phyloP scores from a whole-genome alignment of 2,329 filamentous ascomycete genomes.

The Talaromyces sp. region DNA sequence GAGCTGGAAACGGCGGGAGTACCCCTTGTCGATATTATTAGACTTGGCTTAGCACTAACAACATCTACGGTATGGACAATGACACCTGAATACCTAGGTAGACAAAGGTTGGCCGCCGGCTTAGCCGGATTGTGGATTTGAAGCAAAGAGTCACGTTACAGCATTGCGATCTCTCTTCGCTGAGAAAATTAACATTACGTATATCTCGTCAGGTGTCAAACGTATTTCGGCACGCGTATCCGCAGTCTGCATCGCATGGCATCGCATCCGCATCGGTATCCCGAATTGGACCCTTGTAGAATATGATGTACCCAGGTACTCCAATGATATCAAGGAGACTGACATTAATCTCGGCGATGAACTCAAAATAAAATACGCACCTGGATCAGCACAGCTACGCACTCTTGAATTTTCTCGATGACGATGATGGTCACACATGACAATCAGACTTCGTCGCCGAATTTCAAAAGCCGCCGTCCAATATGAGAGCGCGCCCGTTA shows the following conservation, averaged over 20 bases:
- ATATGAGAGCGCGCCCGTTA: not conserved
- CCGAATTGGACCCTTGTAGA: conserved; percentile 1
- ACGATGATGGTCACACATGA: not conserved
- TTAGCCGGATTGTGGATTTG: not conserved
- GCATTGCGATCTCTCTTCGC: too few species aligned
- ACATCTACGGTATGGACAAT: not conserved
- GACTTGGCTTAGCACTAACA: not conserved
- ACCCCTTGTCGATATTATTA: not conserved
- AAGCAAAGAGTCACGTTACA: not conserved
- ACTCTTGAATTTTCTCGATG: not conserved
- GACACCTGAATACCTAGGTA: not conserved
- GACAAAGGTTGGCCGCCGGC: not conserved
- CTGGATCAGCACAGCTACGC: not conserved
- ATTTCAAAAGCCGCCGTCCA: not conserved
- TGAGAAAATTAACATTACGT: not conserved
- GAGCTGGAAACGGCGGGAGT: conserved; percentile 2
- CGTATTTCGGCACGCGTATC: not conserved
- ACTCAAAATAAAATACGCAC: not conserved
- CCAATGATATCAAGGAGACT: not conserved
- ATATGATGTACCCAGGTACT: not conserved
- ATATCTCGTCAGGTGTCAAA: not conserved
- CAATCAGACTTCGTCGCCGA: not conserved
- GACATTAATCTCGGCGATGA: not conserved
- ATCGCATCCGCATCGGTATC: not conserved
- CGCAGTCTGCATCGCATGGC: not conserved